phyloP scores from a whole-genome alignment of 2,329 filamentous ascomycete species.

The Cryphonectria carpinicola region DNA sequence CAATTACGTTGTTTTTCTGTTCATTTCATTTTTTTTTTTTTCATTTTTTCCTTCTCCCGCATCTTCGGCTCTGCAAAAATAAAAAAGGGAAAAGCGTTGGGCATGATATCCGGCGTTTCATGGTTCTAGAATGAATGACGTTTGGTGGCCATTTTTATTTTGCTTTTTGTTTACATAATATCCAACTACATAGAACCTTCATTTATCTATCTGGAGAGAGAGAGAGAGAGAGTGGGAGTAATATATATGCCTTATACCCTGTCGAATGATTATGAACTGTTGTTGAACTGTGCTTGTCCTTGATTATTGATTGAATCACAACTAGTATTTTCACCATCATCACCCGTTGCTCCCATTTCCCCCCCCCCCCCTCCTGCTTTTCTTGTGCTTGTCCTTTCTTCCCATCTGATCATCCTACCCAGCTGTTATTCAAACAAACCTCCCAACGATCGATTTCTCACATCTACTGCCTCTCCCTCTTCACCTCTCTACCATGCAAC shows the following conservation, averaged over 20 bases:
- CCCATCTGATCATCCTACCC: not conserved
- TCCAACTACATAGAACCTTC: not conserved
- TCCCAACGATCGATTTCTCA: too few relatives aligned
- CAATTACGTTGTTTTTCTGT: too few relatives aligned
- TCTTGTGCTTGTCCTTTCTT: not conserved
- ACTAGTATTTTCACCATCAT: not conserved
- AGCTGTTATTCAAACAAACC: too few relatives aligned
- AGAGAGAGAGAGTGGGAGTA: not conserved
- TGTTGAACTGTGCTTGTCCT: too few relatives aligned
- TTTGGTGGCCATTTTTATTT: not conserved
- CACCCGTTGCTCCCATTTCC: not conserved
- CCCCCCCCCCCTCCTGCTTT: not conserved
- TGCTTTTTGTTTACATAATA: not conserved
- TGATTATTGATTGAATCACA: too few relatives aligned
- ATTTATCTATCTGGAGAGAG: not conserved
- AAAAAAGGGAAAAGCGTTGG: not conserved
- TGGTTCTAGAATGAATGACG: not conserved
- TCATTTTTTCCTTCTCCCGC: not conserved
- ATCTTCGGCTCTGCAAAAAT: not conserved
- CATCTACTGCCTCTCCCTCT: too few relatives aligned
- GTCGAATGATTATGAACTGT: too few relatives aligned
- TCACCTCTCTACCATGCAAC: conserved; percentile 1
- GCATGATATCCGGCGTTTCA: not conserved
- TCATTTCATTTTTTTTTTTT: not conserved
- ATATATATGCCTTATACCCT: not conserved